Evolutionary conservation across 1,284 basidiomycete species (phyloP).

Genomic region (Microbotryum intermedium): DNA sequence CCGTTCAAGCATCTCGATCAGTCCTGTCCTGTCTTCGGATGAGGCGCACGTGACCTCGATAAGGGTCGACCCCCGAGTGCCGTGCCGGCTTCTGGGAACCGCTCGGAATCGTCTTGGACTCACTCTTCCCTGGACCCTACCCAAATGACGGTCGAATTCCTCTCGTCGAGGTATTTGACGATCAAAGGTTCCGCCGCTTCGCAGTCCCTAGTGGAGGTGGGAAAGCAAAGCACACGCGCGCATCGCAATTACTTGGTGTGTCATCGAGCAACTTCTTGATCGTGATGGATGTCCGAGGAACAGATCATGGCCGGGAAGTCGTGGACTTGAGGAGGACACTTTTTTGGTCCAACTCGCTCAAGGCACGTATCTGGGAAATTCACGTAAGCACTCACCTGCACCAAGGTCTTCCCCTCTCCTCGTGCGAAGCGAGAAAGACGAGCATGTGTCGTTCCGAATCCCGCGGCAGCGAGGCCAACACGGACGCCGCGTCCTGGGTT

Average conservation of each 20-base stretch:
- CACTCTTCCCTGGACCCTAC: not conserved
- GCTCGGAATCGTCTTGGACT: not conserved
- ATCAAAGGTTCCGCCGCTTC: not conserved
- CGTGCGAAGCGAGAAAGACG: not conserved
- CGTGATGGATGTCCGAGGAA: not conserved
- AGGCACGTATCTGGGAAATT: not conserved
- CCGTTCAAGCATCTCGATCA: not conserved
- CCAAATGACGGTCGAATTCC: not conserved
- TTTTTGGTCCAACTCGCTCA: not conserved
- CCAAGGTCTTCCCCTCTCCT: constrained; percentile 1
- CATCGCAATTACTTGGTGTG: too few species aligned
- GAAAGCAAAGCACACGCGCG: too few species aligned
- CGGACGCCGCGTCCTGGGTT: too few species aligned
- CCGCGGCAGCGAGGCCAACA: too few species aligned
- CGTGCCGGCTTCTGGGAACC: too few species aligned
- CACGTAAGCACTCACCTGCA: not conserved
- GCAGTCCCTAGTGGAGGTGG: not conserved
- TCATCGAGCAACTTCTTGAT: not conserved
- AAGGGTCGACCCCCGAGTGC: not conserved
- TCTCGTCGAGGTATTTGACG: not conserved
- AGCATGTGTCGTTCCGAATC: too few species aligned
- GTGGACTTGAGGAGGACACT: not conserved
- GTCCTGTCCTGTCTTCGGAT: not conserved
- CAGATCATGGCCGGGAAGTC: not conserved
- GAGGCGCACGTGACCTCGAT: not conserved